Conservation (phyloP, 2,329 filamentous ascomycete genomes). For the Decorospora gaudefroyi region DNA sequence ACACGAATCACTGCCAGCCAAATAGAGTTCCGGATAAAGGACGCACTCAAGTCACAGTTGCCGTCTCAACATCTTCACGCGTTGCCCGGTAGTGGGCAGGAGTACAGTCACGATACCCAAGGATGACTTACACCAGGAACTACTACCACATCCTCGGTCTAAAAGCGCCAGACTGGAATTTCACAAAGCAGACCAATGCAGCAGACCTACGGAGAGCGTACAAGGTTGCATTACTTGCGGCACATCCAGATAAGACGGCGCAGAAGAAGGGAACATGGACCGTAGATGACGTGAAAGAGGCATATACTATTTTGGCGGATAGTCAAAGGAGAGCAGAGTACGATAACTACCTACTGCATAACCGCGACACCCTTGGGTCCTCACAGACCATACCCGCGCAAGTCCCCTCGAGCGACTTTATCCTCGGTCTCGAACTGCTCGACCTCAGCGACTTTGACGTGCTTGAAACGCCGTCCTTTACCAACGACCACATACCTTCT, state of each 20-base stretch:
- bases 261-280: slow-evolving; percentile 39
- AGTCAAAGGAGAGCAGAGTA: slow-evolving; percentile 52
- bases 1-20: too few relatives aligned
- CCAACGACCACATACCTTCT: too few relatives aligned
- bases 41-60: too few relatives aligned
- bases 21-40: too few relatives aligned
- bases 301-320: slow-evolving; percentile 60
- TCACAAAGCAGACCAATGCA: slow-evolving; percentile 4
- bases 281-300: slow-evolving; percentile 63
- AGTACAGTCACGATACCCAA: background rate
- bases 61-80: too few relatives aligned
- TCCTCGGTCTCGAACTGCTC: slow-evolving; percentile 60
- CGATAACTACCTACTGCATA: slow-evolving; percentile 27
- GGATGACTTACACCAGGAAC: slow-evolving; percentile 36
- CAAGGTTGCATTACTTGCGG: slow-evolving; percentile 58
- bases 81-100: too few relatives aligned
- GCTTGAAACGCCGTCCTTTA: background rate
- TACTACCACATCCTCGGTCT: slow-evolving; percentile 40
- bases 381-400: background rate
- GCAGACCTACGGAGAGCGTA: slow-evolving; percentile 52
- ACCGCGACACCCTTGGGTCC: slow-evolving; percentile 1
- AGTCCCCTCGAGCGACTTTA: slow-evolving; percentile 24
- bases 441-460: slow-evolving; percentile 59
- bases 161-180: slow-evolving; percentile 7
- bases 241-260: slow-evolving; percentile 62